phyloP scores from a whole-genome alignment of 2,329 filamentous ascomycete species.

The Diplodia seriata region DNA sequence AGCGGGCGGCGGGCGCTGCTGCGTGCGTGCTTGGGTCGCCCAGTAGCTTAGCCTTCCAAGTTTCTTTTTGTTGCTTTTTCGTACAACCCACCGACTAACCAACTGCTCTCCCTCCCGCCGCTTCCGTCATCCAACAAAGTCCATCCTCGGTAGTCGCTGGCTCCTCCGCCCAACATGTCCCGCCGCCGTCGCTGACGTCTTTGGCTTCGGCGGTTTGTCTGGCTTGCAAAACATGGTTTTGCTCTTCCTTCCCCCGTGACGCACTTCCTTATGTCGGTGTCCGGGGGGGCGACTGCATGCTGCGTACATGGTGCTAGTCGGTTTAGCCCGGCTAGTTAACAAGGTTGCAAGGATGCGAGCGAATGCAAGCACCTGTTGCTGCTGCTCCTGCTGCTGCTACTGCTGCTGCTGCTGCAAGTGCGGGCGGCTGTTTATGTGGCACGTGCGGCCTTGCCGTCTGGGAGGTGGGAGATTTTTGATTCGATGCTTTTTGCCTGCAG shows the following conservation, averaged over 20 bases:
- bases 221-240: neutral
- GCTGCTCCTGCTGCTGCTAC: neutral
- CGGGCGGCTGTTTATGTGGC: neutral
- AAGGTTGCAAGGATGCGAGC: neutral
- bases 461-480: neutral
- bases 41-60: neutral
- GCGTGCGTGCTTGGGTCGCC: neutral
- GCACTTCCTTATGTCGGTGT: neutral
- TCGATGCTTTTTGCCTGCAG: neutral
- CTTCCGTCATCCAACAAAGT: neutral
- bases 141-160: neutral
- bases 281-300: neutral
- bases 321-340: neutral
- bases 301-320: neutral
- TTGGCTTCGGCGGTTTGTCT: neutral
- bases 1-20: neutral
- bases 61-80: neutral
- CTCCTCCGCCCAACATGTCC: neutral
- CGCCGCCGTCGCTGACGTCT: neutral
- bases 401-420: constrained; percentile 1
- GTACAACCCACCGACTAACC: neutral
- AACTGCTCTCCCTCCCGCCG: neutral
- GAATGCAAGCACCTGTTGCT: neutral
- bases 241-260: neutral
- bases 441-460: neutral